These are phyloP conservation scores for Neltuma alba DNA, from an alignment of 306 rosid species.

Conservation along the genomic window DNA sequence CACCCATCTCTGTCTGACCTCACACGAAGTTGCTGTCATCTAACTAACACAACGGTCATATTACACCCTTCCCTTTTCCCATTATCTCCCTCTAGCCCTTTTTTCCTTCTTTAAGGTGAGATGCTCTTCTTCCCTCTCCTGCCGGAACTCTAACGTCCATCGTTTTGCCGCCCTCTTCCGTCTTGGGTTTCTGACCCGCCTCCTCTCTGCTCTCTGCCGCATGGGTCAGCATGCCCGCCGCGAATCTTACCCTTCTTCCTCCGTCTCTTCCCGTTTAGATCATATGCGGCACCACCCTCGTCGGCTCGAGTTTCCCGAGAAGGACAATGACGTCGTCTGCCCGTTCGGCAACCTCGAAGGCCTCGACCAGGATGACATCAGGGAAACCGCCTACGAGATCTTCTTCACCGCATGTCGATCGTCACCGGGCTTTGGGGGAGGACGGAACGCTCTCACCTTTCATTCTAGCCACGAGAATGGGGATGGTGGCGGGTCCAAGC, in stretches of 20 bases:
- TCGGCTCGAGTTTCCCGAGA: neutral
- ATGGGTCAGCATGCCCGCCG: slow-evolving; percentile 92
- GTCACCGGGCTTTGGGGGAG: slow-evolving; percentile 80
- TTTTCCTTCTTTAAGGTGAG: slow-evolving; percentile 35
- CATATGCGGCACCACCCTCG: slow-evolving; percentile 8
- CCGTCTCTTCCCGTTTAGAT: slow-evolving; percentile 35
- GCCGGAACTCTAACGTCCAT: slow-evolving; percentile 35
- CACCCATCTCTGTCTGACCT: slow-evolving; percentile 11
- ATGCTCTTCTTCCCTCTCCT: slow-evolving; percentile 27
- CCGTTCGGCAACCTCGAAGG: slow-evolving; percentile 66
- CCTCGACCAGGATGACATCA: slow-evolving; percentile 54
- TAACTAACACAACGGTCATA: slow-evolving; percentile 30
- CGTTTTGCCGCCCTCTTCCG: slow-evolving; percentile 15
- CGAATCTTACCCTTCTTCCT: slow-evolving; percentile 50
- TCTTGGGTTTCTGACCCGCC: slow-evolving; percentile 38
- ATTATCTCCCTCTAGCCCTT: slow-evolving; percentile 18
- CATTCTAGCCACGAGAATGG: slow-evolving; percentile 32
- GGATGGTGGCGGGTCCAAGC: slow-evolving; percentile 7
- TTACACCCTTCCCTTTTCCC: neutral
- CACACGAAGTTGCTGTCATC: slow-evolving; percentile 42
- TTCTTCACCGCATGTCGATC: slow-evolving; percentile 90
- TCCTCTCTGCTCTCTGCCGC: slow-evolving; percentile 8
- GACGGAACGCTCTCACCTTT: slow-evolving; percentile 63
- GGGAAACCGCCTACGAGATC: slow-evolving; percentile 87
- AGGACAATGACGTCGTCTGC: slow-evolving; percentile 46